Conservation (phyloP, 2,329 filamentous ascomycete genomes). For the Myriosclerotinia scirpicola region DNA sequence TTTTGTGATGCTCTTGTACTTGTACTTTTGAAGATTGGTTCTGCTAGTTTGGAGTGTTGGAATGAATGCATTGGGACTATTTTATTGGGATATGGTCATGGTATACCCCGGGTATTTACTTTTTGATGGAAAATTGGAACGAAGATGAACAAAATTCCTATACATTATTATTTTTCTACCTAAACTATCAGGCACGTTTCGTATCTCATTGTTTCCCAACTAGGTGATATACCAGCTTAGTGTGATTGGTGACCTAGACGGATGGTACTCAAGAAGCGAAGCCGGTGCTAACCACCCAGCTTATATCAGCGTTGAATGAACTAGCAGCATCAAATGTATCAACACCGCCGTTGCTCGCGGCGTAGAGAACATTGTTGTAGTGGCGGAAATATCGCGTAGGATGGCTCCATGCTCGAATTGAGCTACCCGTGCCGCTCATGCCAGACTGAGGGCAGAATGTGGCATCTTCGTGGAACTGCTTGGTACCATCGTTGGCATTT, state of each 20-base stretch:
- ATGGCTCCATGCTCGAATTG: constrained; percentile 59
- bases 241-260: no score
- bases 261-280: constrained; percentile 46
- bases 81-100: constrained; percentile 8
- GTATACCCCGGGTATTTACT: constrained; percentile 8
- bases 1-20: neutral
- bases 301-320: constrained; percentile 56
- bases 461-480: constrained; percentile 59
- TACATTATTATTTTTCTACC: neutral
- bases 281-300: constrained; percentile 48
- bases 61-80: neutral
- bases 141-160: neutral
- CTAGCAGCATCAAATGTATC: constrained; percentile 51
- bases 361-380: constrained; percentile 49
- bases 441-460: constrained; percentile 60
- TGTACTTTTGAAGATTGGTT: neutral
- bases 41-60: constrained; percentile 4
- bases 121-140: neutral
- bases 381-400: constrained; percentile 60
- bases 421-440: constrained; percentile 51
- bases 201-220: neutral
- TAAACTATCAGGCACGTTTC: neutral
- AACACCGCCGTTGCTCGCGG: constrained; percentile 56
- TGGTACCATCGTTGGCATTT: constrained; percentile 53
- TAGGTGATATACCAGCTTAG: neutral